phyloP scores from a whole-genome alignment of 2,329 filamentous ascomycete species.

The Metarhizium rileyi region DNA sequence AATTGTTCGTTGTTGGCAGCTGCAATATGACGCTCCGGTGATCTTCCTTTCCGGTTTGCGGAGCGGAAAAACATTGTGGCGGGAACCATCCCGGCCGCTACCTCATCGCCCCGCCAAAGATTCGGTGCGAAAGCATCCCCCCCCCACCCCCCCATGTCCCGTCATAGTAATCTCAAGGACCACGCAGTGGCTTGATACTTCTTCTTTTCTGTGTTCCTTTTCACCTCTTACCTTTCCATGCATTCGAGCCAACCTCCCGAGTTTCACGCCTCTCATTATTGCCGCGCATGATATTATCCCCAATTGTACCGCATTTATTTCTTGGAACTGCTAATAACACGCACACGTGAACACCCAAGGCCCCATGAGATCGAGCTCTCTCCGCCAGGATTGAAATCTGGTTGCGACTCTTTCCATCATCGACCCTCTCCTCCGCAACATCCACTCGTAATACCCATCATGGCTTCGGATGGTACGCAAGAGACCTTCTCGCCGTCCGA shows the following conservation, averaged over 20 bases:
- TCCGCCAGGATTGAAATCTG: background rate
- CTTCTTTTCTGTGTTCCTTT: background rate
- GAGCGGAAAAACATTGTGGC: conserved; percentile 21
- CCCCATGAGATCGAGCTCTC: background rate
- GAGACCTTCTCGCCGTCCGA: conserved; percentile 64
- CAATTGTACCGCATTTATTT: background rate
- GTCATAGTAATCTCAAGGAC: background rate
- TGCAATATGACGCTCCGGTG: background rate
- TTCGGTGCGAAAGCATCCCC: no score
- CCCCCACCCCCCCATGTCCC: conserved; percentile 16
- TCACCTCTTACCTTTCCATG: background rate
- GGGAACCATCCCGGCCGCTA: background rate
- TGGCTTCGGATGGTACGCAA: conserved; percentile 57
- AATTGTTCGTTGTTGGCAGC: no score
- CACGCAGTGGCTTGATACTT: background rate
- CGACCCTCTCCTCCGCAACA: background rate
- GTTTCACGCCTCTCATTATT: background rate
- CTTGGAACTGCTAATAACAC: background rate
- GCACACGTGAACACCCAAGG: background rate
- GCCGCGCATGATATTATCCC: background rate
- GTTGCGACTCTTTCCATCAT: background rate
- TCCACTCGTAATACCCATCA: conserved; percentile 23
- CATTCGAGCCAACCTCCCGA: background rate
- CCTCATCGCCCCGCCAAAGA: conserved; percentile 23
- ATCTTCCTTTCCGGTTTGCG: conserved; percentile 5